Conservation (phyloP, 1,139 yeast species). For the Hemisphaericaspora xylofermentans region DNA sequence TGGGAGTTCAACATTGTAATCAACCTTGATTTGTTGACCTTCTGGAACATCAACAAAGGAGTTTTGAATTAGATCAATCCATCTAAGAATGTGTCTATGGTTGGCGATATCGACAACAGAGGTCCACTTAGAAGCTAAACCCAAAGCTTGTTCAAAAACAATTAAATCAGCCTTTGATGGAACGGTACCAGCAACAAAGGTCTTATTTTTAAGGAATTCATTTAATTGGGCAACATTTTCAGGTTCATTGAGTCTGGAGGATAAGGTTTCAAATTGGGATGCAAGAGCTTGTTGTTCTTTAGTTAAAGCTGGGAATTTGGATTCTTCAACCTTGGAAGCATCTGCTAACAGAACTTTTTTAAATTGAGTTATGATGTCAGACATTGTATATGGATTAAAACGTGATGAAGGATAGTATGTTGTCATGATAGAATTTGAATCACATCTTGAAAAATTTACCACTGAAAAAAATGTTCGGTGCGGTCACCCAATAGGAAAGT, state of each 20-base stretch:
- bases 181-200: slow-evolving; percentile 65
- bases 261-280: slow-evolving; percentile 77
- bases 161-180: slow-evolving; percentile 69
- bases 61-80: slow-evolving; percentile 86
- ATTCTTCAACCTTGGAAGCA: slow-evolving; percentile 25
- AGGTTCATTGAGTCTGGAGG: slow-evolving; percentile 56
- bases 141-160: slow-evolving; percentile 64
- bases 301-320: slow-evolving; percentile 36
- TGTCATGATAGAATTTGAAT: not conserved
- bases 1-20: slow-evolving; percentile 64
- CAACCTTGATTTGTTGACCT: slow-evolving; percentile 51
- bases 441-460: not conserved
- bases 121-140: slow-evolving; percentile 57
- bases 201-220: slow-evolving; percentile 62
- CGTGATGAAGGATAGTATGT: not conserved
- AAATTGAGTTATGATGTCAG: slow-evolving; percentile 44
- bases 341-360: slow-evolving; percentile 39
- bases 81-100: slow-evolving; percentile 82
- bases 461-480: not conserved
- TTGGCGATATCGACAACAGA: slow-evolving; percentile 52
- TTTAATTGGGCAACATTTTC: slow-evolving; percentile 62
- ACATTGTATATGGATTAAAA: slow-evolving; percentile 24
- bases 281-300: slow-evolving; percentile 66
- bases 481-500: not conserved
- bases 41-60: slow-evolving; percentile 55